A percentile compares a stretch with the other conserved stretches of the same genome.
Conservation (phyloP, 768 basidiomycete genomes). For the Coprinopsis strossmayeri region DNA sequence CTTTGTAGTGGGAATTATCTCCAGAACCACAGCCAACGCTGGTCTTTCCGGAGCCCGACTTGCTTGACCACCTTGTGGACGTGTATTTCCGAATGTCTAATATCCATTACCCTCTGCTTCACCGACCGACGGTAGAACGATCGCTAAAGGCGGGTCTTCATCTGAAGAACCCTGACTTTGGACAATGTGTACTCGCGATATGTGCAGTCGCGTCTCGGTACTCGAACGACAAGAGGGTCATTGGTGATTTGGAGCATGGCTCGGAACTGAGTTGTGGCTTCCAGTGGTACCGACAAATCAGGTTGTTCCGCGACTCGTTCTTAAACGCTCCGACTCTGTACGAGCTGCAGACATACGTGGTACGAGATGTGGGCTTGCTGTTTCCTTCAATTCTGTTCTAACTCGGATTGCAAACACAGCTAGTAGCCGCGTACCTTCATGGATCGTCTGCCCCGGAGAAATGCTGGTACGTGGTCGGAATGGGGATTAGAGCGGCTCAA, state of each 20-base stretch:
- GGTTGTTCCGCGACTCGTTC: conserved; percentile 48
- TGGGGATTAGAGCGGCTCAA: conserved; percentile 59
- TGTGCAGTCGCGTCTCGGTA: conserved; percentile 56
- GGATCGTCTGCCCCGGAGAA: conserved; percentile 45
- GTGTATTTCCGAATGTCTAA: conserved; percentile 53
- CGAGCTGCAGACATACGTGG: conserved; percentile 59
- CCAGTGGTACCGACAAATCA: conserved; percentile 52
- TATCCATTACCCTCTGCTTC: conserved; percentile 50
- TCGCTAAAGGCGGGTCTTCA: conserved; percentile 40
- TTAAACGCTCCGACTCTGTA: conserved; percentile 53
- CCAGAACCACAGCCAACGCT: conserved; percentile 13
- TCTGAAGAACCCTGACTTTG: conserved; percentile 40
- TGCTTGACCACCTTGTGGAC: conserved; percentile 42
- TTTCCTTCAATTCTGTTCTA: too few species aligned
- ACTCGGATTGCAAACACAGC: conserved; percentile 23
- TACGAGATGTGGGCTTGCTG: too few species aligned
- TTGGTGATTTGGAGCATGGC: conserved; percentile 26
- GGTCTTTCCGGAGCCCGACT: conserved; percentile 37
- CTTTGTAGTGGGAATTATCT: conserved; percentile 8
- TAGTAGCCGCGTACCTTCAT: conserved; percentile 37
- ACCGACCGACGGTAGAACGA: conserved; percentile 55
- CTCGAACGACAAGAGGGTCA: conserved; percentile 48
- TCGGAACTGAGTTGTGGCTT: conserved; percentile 38
- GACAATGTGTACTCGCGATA: conserved; percentile 48
- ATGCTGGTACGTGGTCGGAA: conserved; percentile 54